These are phyloP conservation scores for Aspergillus tamarii DNA, from an alignment of 2,329 filamentous ascomycete species.

Conservation along the genomic window DNA sequence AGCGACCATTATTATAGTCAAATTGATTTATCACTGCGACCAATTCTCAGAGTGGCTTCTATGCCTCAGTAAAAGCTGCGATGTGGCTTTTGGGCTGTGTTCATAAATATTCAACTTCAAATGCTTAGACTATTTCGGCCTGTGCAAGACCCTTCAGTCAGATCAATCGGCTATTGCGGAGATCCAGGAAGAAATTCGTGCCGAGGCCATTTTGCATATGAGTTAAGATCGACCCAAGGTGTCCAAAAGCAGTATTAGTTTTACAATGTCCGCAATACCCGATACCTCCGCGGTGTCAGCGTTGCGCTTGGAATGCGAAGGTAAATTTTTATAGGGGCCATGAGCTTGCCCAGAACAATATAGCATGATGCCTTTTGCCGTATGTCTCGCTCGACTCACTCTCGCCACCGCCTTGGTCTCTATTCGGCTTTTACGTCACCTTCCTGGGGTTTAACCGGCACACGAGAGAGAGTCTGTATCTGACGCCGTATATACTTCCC, in stretches of 20 bases:
- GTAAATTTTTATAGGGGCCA: background rate
- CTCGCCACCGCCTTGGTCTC: background rate
- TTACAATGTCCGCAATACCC: background rate
- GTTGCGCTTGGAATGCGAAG: background rate
- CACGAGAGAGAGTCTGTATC: background rate
- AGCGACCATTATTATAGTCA: background rate
- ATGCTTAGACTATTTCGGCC: background rate
- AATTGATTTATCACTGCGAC: background rate
- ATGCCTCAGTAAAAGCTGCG: background rate
- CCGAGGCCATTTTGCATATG: background rate
- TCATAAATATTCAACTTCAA: background rate
- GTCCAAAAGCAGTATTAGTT: background rate
- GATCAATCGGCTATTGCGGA: background rate
- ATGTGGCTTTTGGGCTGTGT: background rate
- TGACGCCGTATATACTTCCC: background rate
- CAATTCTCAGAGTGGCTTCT: background rate
- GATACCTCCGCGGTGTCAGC: background rate
- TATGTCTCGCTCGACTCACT: background rate
- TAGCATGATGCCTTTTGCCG: too few relatives aligned
- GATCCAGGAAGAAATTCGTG: background rate
- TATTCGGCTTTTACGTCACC: background rate
- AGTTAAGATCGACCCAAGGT: background rate
- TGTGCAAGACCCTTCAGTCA: background rate
- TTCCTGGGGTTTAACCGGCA: background rate
- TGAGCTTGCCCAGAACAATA: too few relatives aligned